Percentiles rank a stretch among this genome's conserved stretches.
phyloP scores from a whole-genome alignment of 176 grass and related monocot species.

The Eragrostis nindensis region DNA sequence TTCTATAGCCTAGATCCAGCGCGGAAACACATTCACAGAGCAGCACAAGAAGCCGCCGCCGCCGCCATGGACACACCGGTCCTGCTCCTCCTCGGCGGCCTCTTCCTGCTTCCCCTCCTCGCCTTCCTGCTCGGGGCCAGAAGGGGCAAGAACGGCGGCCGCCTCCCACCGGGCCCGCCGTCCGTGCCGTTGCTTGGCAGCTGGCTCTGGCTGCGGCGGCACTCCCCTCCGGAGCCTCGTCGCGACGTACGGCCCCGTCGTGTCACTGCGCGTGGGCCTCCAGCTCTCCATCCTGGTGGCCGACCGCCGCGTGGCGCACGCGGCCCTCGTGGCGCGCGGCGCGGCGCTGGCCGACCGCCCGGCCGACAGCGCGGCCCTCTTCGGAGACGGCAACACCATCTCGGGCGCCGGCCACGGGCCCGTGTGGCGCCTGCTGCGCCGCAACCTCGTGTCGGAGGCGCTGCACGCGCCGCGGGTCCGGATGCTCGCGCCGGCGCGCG shows the following conservation, averaged over 20 bases:
- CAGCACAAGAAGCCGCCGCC: too few species aligned
- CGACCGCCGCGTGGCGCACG: conserved; percentile 52
- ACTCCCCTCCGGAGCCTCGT: conserved; percentile 49
- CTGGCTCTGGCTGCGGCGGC: conserved; percentile 38
- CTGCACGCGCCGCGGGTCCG: conserved; percentile 52
- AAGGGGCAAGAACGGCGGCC: neutral
- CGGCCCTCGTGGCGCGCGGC: conserved; percentile 53
- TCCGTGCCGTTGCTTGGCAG: conserved; percentile 55
- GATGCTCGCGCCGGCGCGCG: conserved; percentile 47
- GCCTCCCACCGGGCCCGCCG: conserved; percentile 56
- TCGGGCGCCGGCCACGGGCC: conserved; percentile 45
- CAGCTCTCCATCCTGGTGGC: conserved; percentile 44
- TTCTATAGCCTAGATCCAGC: too few species aligned
- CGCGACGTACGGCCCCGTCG: conserved; percentile 39
- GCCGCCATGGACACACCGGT: conserved; percentile 23
- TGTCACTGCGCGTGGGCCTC: conserved; percentile 49
- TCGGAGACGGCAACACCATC: conserved; percentile 46
- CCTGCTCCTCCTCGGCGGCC: conserved; percentile 5
- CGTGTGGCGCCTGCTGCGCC: conserved; percentile 59
- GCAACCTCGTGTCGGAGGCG: conserved; percentile 59
- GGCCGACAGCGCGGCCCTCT: neutral
- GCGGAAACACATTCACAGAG: too few species aligned
- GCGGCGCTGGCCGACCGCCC: conserved; percentile 51
- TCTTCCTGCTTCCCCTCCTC: conserved; percentile 27
- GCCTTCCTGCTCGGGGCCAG: neutral